A percentile compares a stretch with the other conserved stretches of the same genome.
These are phyloP conservation scores for Arthrobotrys iridis DNA, from an alignment of 2,329 filamentous ascomycete species.

Conservation along the genomic window DNA sequence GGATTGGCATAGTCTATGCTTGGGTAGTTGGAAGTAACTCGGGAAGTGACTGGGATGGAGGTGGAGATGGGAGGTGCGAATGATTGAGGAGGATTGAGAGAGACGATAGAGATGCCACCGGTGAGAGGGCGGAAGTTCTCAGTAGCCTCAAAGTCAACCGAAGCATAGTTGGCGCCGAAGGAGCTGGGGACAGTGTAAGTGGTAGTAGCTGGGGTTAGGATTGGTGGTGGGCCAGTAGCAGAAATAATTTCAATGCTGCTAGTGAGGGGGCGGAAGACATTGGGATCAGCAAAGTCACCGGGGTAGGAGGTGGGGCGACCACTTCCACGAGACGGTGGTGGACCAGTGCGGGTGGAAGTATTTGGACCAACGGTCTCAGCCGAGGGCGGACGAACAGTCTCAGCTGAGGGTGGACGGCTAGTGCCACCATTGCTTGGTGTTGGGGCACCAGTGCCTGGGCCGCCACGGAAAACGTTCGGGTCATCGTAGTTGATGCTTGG, in stretches of 20 bases:
- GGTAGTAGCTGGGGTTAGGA: constrained; percentile 9
- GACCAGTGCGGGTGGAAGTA: not conserved
- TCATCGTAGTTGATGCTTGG: constrained; percentile 51
- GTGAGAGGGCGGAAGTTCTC: constrained; percentile 43
- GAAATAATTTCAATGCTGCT: constrained; percentile 34
- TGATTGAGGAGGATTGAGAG: constrained; percentile 33
- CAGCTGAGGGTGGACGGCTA: not conserved
- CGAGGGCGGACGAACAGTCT: not conserved
- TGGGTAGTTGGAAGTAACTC: constrained; percentile 33
- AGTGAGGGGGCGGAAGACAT: constrained; percentile 36
- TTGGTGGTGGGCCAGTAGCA: constrained; percentile 4
- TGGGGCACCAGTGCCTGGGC: constrained; percentile 3
- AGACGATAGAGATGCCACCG: constrained; percentile 24
- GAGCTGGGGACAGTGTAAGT: constrained; percentile 25
- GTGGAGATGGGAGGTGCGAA: constrained; percentile 43
- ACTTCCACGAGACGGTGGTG: not conserved
- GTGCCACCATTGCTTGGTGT: not conserved
- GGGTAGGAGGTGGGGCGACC: constrained; percentile 31
- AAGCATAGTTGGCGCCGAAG: constrained; percentile 37
- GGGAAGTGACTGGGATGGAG: constrained; percentile 28
- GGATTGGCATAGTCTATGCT: constrained; percentile 45
- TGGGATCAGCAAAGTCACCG: constrained; percentile 25
- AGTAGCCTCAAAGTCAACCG: constrained; percentile 30
- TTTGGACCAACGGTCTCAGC: not conserved
- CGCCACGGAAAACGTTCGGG: constrained; percentile 41